Evolutionary conservation across 1,139 yeast species (phyloP), one percentile per base, ranked within the genome.

Genomic region (Candida sp.): DNA sequence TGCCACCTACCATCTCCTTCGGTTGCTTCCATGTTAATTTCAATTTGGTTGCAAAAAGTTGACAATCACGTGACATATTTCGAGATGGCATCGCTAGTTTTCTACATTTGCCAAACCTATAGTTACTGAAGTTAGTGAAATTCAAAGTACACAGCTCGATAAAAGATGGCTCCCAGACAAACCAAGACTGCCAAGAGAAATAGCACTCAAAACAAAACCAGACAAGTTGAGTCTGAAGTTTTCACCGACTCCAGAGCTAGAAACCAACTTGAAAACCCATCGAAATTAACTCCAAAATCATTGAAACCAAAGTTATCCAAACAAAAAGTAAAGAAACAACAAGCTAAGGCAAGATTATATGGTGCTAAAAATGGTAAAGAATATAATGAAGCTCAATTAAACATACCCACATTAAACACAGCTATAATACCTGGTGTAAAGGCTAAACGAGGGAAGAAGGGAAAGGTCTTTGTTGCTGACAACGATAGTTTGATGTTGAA

Each of bases 351-450:
- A 41, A 75, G 87, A 58, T 70, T 86, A 43, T 86, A 86, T 55
- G 95, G 95, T 21, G 80, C 82, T 42, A 78, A 80, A 58, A 83
- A 81, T 57, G 79, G 80, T 36, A 79, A 78, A 52, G 81, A 75
- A 42, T 89, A 84, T 60, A 73, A 81, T 23, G 97, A 90, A 55
- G 83, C 82, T 47, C 95, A 89, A 56, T 72, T 91, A 38, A 80
- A 84, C 36, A 70, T 90, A 39, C 97, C 97, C 33, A 73, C 76
- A 23, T 75, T 91, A 55, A 93, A 93, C 62, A 84, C 78, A 54
- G 89, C 97, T 7, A 76, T 91, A 36, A 79, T 81, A 40, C 97
- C 98, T 0, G 97, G 96, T 38, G 89, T 87, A 7, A 82, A 86
- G 54, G 75, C 73, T 40, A 79, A 79, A 54, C 76, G 76, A 49